Evolutionary conservation across 2,329 filamentous ascomycete genomes (phyloP), one percentile per base, ranked within the genome.

Genomic region (Arthrobotrys sinensis): DNA sequence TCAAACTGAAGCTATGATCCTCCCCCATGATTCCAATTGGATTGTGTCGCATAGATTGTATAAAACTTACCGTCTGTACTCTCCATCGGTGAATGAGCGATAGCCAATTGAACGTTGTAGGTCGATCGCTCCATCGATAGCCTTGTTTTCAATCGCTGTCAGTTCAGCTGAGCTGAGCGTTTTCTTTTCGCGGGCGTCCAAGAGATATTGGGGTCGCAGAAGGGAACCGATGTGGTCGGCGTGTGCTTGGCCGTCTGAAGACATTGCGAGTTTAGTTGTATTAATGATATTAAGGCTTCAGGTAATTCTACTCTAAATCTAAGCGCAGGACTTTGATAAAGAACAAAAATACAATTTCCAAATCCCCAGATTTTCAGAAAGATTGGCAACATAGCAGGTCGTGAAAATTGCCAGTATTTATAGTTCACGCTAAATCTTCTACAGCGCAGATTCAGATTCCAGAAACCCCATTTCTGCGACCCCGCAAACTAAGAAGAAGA

Each of bases 151-250:
- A 24, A 91, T 84, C 1, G 86, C 86, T 1, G 85, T 85, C 8
- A 94, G 87, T 77, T 90, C 87, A n/a, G 88, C 85, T 62, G 86
- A 82, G 6, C 86, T 85, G 48, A 87, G 83, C 80, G 88, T 85
- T 73, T 89, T 88, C 68, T 89, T 88, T 80, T 90, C 86, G 84
- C 91, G 87, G 57, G 88, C 88, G 55, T 89, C 86, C 12, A 91
- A 86, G 28, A 93, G 87, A 64, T 87, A 85, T 65, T 89, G 84
- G 0, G 91, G 91, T 36, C 91, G 90, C 73, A 93, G 88, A 36
- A 93, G 86, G 12, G 91, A 92, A 62, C 91, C 91, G 79, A 92
- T 87, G 80, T 93, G 91, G 84, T 93, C 91, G 76, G 91, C 90
- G 82, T 91, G 88, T 84, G 92, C 93, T 62, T 90, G 91, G 48